Evolutionary conservation across 768 basidiomycete genomes (phyloP), one percentile per base, ranked within the genome.

Genomic region (Russula griseocarnosa): DNA sequence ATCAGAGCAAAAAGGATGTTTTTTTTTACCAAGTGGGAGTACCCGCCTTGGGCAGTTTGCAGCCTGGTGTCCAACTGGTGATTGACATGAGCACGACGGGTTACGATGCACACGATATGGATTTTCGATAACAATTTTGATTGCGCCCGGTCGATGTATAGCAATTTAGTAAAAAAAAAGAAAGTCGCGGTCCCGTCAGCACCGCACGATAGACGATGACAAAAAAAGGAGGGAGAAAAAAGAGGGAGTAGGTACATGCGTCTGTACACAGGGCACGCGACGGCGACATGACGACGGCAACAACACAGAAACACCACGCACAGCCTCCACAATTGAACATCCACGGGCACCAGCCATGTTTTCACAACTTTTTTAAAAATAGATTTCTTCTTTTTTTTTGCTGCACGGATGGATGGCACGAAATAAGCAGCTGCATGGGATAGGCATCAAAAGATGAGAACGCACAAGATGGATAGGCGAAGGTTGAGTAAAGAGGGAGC

Each of bases 261-360:
- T 61, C 64, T 65, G 64, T 40, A 65, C 63, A 65, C 49, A 63
- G 20, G 59, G 69, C 70, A 69, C 66, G 49, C 46, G 65, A 65
- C 69, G 42, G 47, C 52, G 54, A 55, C 52, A 50, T 40, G 47
- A 60, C 53, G 38, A 54, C 60, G 32, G 32, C 59, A 32, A 69
- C 67, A 63, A 67, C 77, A 77, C 77, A 74, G 74, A 79, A 81
- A 80, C 78, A 78, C 80, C 75, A 90, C 88, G 84, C 83, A 90
- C 90, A 86, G 79, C 86, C 87, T 78, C 90, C 90, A 80, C 91
- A 93, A 76, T 91, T 92, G 73, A 88, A 76, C 91, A 93, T 76
- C 87, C 89, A 73, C 90, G 81, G 26, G 74, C 75, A 50, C 76
- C 73, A 44, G 78, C 73, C 78, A 79, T 47, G 46, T 79, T 66